A percentile compares a stretch with the other conserved stretches of the same genome.
phyloP scores from a whole-genome alignment of 441 rosid species.

The Jatropha multifida region DNA sequence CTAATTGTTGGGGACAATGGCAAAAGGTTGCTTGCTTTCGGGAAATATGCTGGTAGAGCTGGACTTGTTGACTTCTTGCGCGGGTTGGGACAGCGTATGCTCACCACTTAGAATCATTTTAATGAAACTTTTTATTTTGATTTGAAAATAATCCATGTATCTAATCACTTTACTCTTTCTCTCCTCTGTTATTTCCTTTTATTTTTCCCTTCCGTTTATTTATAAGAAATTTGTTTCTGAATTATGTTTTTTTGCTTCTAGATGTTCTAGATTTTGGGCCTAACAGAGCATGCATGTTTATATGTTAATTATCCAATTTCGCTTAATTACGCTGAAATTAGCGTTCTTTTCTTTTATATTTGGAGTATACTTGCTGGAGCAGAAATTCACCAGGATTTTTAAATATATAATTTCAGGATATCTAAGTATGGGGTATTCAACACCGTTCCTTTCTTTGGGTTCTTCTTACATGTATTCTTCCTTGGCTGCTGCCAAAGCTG shows the following conservation, averaged over 20 bases:
- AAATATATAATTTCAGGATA: constrained; percentile 54
- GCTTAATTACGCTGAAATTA: background rate
- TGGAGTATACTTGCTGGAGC: constrained; percentile 6
- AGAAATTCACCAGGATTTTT: background rate
- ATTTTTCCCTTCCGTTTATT: background rate
- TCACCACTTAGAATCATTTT: constrained; percentile 16
- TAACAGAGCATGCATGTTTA: background rate
- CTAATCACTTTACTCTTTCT: background rate
- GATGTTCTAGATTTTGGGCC: background rate
- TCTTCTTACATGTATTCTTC: constrained; percentile 89
- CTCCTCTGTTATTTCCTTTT: background rate
- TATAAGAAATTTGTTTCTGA: background rate
- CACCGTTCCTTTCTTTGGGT: constrained; percentile 83
- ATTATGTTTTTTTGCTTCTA: background rate
- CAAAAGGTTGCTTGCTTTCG: constrained; percentile 77
- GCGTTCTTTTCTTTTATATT: background rate
- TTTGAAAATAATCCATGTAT: background rate
- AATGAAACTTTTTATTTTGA: background rate
- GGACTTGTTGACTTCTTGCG: constrained; percentile 80
- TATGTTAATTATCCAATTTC: background rate
- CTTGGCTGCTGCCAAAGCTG: constrained; percentile 88
- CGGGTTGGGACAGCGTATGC: constrained; percentile 79
- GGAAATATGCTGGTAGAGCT: constrained; percentile 95
- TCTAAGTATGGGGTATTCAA: constrained; percentile 78
- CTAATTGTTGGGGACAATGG: constrained; percentile 79